A percentile compares a stretch with the other conserved stretches of the same genome.
phyloP scores from a whole-genome alignment of 768 basidiomycete species.

The Xerocomus brunneocitrinus region DNA sequence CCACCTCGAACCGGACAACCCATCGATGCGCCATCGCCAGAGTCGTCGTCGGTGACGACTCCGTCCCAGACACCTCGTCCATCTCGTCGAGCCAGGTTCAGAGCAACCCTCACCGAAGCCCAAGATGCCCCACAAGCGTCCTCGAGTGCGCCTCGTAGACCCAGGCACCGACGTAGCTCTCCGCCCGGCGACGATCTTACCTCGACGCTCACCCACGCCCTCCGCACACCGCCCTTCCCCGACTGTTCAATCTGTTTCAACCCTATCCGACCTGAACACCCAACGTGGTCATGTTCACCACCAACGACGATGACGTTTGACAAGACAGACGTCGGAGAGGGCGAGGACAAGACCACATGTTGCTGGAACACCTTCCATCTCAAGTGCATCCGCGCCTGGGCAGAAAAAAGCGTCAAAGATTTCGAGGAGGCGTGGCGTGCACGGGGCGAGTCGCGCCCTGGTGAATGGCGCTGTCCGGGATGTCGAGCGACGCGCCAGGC shows the following conservation, averaged over 20 bases:
- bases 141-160: constrained; percentile 3
- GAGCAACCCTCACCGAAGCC: constrained; percentile 31
- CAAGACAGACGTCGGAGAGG: background rate
- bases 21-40: background rate
- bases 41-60: background rate
- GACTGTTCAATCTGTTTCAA: constrained; percentile 87
- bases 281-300: constrained; percentile 86
- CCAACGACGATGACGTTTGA: constrained; percentile 6
- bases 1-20: background rate
- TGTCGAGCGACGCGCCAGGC: constrained; percentile 77
- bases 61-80: constrained; percentile 7
- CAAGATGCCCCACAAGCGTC: background rate
- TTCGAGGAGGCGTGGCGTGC: constrained; percentile 67
- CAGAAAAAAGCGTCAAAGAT: constrained; percentile 72
- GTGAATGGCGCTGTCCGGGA: constrained; percentile 91
- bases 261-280: constrained; percentile 69
- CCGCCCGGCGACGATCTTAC: constrained; percentile 59
- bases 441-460: constrained; percentile 60
- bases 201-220: constrained; percentile 59
- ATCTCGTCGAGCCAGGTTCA: constrained; percentile 35
- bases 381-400: constrained; percentile 88
- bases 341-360: constrained; percentile 33
- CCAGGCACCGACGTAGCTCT: constrained; percentile 3
- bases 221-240: constrained; percentile 66
- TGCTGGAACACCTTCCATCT: constrained; percentile 93